Evolutionary conservation across 225 moss, liverwort and hornwort species (phyloP).

Genomic region (Lunularia cruciata): DNA sequence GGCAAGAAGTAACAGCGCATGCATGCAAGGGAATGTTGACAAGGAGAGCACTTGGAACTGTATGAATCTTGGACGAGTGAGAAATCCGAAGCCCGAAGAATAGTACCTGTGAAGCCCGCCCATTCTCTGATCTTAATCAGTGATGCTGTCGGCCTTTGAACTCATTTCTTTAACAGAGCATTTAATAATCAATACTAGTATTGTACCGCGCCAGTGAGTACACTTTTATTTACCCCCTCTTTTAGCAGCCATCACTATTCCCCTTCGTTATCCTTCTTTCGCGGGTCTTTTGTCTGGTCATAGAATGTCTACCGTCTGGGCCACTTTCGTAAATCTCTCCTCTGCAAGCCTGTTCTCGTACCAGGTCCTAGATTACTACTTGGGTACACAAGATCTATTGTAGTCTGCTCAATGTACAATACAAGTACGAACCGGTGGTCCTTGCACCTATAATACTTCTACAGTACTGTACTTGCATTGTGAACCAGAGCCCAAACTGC

Average conservation of each 20-base stretch:
- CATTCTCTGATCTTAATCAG: not conserved
- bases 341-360: too few relatives aligned
- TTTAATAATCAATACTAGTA: not conserved
- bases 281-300: too few relatives aligned
- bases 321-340: too few relatives aligned
- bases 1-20: not conserved
- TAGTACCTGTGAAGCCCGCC: not conserved
- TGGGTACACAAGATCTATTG: too few relatives aligned
- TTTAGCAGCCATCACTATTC: not conserved
- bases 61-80: not conserved
- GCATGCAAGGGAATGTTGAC: slow-evolving; percentile 18
- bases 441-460: too few relatives aligned
- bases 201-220: not conserved
- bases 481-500: too few relatives aligned
- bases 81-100: not conserved
- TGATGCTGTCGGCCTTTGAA: slow-evolving; percentile 2
- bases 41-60: not conserved
- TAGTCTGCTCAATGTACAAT: too few relatives aligned
- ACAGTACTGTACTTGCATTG: too few relatives aligned
- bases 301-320: too few relatives aligned
- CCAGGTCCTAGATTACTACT: too few relatives aligned
- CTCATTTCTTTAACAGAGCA: not conserved
- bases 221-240: not conserved
- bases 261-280: not conserved
- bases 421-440: too few relatives aligned